Percentiles rank a stretch among this genome's conserved stretches.
phyloP scores from a whole-genome alignment of 202 grass and related monocot species.

The Setaria italica region DNA sequence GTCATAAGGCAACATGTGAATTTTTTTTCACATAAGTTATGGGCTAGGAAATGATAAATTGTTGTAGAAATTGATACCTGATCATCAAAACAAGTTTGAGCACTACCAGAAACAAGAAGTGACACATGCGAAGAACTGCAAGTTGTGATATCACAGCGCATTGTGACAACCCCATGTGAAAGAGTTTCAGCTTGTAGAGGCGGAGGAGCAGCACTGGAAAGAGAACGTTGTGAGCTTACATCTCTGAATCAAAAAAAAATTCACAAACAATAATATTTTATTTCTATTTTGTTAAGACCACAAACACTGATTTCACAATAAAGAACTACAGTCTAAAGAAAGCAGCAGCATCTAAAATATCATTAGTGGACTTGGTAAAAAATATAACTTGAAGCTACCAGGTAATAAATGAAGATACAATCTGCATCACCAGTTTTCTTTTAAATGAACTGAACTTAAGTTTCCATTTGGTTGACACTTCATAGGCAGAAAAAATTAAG shows the following conservation, averaged over 20 bases:
- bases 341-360: constrained; percentile 11
- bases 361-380: not conserved
- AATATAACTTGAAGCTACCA: not conserved
- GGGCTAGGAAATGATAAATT: not conserved
- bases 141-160: constrained; percentile 72
- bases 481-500: constrained; percentile 5
- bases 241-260: not conserved
- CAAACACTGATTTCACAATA: constrained; percentile 4
- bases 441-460: not conserved
- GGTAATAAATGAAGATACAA: not conserved
- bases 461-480: constrained; percentile 6
- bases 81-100: constrained; percentile 70
- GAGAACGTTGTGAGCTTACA: constrained; percentile 14
- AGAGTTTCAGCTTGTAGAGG: constrained; percentile 63
- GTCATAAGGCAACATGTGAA: constrained; percentile 15
- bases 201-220: constrained; percentile 56
- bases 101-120: constrained; percentile 68
- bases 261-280: constrained; percentile 6
- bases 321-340: constrained; percentile 23
- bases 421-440: not conserved
- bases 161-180: constrained; percentile 64
- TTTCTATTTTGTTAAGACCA: not conserved
- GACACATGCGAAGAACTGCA: constrained; percentile 64
- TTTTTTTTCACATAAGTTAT: constrained; percentile 7
- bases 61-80: constrained; percentile 48